Evolutionary conservation across 1,284 basidiomycete species (phyloP).

Genomic region (Apiotrichum montevideense): DNA sequence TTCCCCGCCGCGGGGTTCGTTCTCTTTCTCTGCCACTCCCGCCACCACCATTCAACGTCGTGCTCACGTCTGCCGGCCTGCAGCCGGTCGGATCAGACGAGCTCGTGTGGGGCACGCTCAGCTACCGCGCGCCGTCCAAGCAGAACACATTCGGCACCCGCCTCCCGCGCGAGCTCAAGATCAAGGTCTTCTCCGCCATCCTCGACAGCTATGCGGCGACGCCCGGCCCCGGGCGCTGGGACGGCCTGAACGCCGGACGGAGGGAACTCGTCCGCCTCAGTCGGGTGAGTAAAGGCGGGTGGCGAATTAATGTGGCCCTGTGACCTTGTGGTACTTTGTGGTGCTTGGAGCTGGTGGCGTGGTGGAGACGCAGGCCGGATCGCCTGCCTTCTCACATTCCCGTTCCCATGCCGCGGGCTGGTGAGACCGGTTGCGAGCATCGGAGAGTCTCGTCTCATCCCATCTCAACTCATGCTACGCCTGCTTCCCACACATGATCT

Average conservation of each 20-base stretch:
- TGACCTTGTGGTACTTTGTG: no score
- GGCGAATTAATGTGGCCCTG: background rate
- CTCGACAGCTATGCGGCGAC: conserved; percentile 51
- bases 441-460: no score
- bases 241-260: conserved; percentile 63
- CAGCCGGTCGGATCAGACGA: conserved; percentile 12
- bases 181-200: conserved; percentile 55
- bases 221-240: conserved; percentile 55
- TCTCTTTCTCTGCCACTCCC: background rate
- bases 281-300: conserved; percentile 55
- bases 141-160: conserved; percentile 44
- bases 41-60: conserved; percentile 9
- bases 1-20: background rate
- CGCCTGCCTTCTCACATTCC: no score
- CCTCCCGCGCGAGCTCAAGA: conserved; percentile 66
- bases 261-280: conserved; percentile 71
- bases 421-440: no score
- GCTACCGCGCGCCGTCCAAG: conserved; percentile 8
- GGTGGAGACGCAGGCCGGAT: no score
- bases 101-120: conserved; percentile 20
- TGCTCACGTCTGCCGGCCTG: conserved; percentile 11
- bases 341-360: no score
- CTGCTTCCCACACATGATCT: no score
- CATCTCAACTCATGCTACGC: no score
- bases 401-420: no score